phyloP scores from a whole-genome alignment of 345 rosid species.

The Physaria fendleri region DNA sequence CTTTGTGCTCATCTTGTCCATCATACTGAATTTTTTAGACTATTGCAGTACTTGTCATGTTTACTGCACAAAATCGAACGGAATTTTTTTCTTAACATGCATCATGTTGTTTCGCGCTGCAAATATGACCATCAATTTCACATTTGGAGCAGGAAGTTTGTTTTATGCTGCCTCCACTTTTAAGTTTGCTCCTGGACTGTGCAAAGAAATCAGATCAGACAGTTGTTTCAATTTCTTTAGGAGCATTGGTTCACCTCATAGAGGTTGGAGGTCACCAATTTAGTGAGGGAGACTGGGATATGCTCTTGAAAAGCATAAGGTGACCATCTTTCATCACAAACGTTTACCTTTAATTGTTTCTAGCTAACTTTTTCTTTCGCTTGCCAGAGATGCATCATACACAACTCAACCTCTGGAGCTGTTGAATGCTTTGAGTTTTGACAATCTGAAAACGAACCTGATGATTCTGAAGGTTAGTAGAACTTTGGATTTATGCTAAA shows the following conservation, averaged over 20 bases:
- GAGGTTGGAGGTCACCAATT: slow-evolving; percentile 99
- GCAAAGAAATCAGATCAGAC: slow-evolving; percentile 96
- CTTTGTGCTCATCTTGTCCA: not conserved
- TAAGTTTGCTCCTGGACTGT: slow-evolving; percentile 89
- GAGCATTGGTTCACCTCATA: slow-evolving; percentile 94
- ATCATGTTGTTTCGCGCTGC: slow-evolving; percentile 5
- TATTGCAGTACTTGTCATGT: slow-evolving; percentile 12
- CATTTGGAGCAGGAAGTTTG: slow-evolving; percentile 72
- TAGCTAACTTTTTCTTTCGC: slow-evolving; percentile 21
- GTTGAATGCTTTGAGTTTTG: slow-evolving; percentile 68
- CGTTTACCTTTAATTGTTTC: not conserved
- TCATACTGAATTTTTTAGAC: slow-evolving; percentile 2
- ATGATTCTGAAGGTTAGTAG: slow-evolving; percentile 65
- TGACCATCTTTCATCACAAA: slow-evolving; percentile 24
- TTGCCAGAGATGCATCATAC: slow-evolving; percentile 83
- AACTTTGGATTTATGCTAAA: not conserved
- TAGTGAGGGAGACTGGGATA: slow-evolving; percentile 93
- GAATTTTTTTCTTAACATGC: slow-evolving; percentile 2
- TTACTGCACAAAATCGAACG: not conserved
- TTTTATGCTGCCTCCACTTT: slow-evolving; percentile 95
- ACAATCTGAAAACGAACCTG: slow-evolving; percentile 38
- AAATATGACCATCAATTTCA: slow-evolving; percentile 6
- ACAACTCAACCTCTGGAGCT: slow-evolving; percentile 97
- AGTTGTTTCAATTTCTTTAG: slow-evolving; percentile 91
- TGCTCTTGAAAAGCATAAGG: slow-evolving; percentile 96